Base-by-base conservation (phyloP, 257 asterid genomes). In the Ligustrum vulgare region DNA sequence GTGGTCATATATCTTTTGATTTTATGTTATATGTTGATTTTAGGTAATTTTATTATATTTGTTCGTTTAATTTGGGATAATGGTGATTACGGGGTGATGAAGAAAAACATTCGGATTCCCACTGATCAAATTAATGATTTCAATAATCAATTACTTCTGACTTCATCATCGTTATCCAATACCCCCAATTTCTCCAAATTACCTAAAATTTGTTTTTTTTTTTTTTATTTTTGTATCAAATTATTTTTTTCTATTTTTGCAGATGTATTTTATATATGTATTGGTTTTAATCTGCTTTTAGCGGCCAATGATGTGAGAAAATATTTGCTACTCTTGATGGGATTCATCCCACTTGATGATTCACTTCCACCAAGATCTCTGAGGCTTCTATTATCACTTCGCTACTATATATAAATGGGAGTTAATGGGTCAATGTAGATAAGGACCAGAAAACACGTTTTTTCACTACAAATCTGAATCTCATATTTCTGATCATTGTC, bases 321-420 rank as follows among this genome's bases (percentile, higher is more conserved):
- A 88, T 89, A 89, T 89, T 89, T 89, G 94, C 92, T 89, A 89
- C 94, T 89, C 94, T 89, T 89, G 94, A 89, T 86, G 84, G 89
- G 79, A 49, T 25, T 54, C 5, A 74, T 45, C 31, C 80, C 81
- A 76, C 63, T 41, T 87, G 92, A 87, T 86, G 88, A 86, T 80
- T 79, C 32, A 65, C 80, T 25, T 86, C 95, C 92, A 84, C 95
- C 92, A 89, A 87, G 92, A 89, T 89, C 92, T 89, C 91, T 87
- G 92, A 87, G 92, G 89, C 86, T 74, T 15, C 15, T n/a, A 16
- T 34, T 7, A 16, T n/a, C n/a, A n/a, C n/a, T n/a, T n/a, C n/a
- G n/a, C n/a, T n/a, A n/a, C n/a, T n/a, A n/a, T n/a, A n/a, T n/a
- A n/a, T n/a, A n/a, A n/a, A n/a, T n/a, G n/a, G n/a, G n/a, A n/a